Evolutionary conservation across 257 asterid species (phyloP), one percentile per base, ranked within the genome.

Genomic region (Solanum dulcamara): DNA sequence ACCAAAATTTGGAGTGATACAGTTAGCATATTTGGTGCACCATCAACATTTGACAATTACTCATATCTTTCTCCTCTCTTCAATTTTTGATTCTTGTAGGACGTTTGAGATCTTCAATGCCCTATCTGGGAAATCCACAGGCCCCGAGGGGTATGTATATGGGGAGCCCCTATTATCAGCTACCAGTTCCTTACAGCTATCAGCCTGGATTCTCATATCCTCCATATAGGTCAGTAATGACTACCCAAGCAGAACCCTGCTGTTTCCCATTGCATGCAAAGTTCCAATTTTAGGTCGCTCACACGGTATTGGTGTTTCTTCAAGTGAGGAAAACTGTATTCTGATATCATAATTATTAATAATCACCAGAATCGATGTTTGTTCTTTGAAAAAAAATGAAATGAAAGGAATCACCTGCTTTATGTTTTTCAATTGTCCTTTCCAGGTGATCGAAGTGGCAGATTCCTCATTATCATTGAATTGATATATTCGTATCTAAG

Each of bases 291-390:
- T 28, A 12, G 60, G 28, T 74, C 12, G 11, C 68, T 81, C 84
- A 68, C 18, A n/a, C 6, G 51, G 46, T 53, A 28, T 79, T n/a
- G 84, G 67, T 68, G 64, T 67, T 20, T 66, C 59, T 79, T 67
- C 32, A 44, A 28, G 66, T 84, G 66, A n/a, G 74, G 66, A 30
- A 10, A 40, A 88, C 24, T 30, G 84, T 22, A 74, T 67, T 77
- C 72, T 28, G 81, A 55, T 86, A 67, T 32, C 33, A 44, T 59
- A 37, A 35, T 67, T 62, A 32, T 84, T 44, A 44, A 80, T 86
- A 86, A 86, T 70, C 83, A 57, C 86, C 88, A 53, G 87, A 88
- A 85, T 83, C 88, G 67, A 55, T 85, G 53, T 51, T 44, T 44
- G 50, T 51, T 51, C 20, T 17, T 51, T 6, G 2, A 5, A 17